phyloP scores from a whole-genome alignment of 2,329 filamentous ascomycete species.

The Sporothrix schenckii region DNA sequence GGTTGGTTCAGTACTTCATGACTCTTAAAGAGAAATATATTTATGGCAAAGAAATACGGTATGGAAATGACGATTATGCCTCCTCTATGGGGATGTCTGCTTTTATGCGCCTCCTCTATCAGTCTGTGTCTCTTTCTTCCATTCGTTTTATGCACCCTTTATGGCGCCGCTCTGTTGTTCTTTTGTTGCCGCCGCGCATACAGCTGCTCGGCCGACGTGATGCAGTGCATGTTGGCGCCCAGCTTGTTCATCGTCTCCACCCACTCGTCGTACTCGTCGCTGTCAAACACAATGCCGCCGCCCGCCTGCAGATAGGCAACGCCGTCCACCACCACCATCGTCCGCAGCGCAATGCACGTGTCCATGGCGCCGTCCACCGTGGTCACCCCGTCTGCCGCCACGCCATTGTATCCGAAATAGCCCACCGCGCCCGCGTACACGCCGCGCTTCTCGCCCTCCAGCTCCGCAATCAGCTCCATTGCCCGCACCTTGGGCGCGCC shows the following conservation, averaged over 20 bases:
- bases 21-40: too few species aligned
- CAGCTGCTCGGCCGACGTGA: constrained; percentile 78
- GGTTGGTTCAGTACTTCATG: not conserved
- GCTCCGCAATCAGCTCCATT: constrained; percentile 95
- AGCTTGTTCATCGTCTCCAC: constrained; percentile 96
- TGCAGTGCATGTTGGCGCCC: constrained; percentile 84
- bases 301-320: constrained; percentile 89
- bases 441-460: constrained; percentile 91
- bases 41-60: not conserved
- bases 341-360: constrained; percentile 77
- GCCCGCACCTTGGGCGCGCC: constrained; percentile 94
- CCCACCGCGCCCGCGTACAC: constrained; percentile 95
- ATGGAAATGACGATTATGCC: not conserved
- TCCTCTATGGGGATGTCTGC: constrained; percentile 12
- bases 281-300: constrained; percentile 93
- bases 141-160: not conserved
- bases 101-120: not conserved
- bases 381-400: constrained; percentile 62
- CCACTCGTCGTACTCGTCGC: constrained; percentile 87
- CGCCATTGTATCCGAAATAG: constrained; percentile 86
- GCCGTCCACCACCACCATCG: constrained; percentile 91
- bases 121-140: not conserved
- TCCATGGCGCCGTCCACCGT: constrained; percentile 86
- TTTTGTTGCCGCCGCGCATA: constrained; percentile 47
- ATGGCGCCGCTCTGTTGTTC: constrained; percentile 6